Conservation (phyloP, 2,329 filamentous ascomycete genomes). For the Fusarium solani-melongenae region DNA sequence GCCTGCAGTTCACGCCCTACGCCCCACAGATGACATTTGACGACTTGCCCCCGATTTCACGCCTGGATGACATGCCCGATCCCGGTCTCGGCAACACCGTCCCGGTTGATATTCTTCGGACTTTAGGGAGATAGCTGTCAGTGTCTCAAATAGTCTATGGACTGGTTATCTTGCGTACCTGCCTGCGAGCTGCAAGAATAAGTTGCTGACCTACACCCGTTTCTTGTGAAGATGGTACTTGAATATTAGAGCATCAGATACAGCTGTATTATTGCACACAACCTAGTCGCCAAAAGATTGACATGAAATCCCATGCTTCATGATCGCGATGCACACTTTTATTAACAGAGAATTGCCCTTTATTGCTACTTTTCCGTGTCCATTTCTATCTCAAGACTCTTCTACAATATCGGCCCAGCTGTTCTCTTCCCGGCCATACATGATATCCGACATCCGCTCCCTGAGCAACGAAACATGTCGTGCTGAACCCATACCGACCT, state of each 20-base stretch:
- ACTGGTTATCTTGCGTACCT: rapidly evolving
- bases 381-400: not conserved
- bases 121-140: rapidly evolving
- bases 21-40: not conserved
- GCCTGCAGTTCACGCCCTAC: not conserved
- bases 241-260: not conserved
- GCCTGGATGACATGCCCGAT: not conserved
- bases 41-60: not conserved
- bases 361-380: not conserved
- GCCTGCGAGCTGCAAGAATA: not conserved
- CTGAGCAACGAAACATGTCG: not conserved
- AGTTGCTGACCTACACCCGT: too few species aligned
- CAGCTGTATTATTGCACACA: not conserved
- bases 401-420: not conserved
- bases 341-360: not conserved
- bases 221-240: too few species aligned
- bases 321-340: too few species aligned
- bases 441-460: not conserved
- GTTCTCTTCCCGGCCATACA: not conserved
- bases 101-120: not conserved
- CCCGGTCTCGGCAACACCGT: not conserved
- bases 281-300: not conserved
- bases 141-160: rapidly evolving
- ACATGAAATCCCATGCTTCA: too few species aligned
- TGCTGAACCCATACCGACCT: not conserved